Base-by-base conservation (phyloP, 2,329 filamentous ascomycete genomes). In the Fusarium albosuccineum region DNA sequence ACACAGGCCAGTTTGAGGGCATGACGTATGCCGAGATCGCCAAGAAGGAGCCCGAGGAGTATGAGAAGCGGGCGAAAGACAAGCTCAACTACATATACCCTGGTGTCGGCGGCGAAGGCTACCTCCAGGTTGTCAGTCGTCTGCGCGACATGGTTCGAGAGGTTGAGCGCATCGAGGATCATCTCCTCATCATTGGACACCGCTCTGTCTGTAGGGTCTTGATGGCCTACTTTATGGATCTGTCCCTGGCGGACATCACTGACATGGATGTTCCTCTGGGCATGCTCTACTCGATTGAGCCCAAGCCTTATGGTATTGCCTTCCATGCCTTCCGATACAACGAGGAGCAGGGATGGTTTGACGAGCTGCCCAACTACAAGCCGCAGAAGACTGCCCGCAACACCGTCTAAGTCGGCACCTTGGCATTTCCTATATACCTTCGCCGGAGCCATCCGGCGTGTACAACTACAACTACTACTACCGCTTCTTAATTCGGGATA, bases 81-180 rank as follows among this genome's bases (percentile, higher is more conserved):
- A 99, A 99, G 82, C 89, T 99, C 53, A 92, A 93, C 72, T 99
- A 99, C 80, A 94, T 97, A 67, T 98, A 98, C 78, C 96, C 96
- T 2, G 96, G 96, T 5, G 92, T 97, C 16, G 96, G 96, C 26
- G 96, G 96, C 53, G 96, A 99, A 79, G 94, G 95, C 30, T 99
- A 99, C 74, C 87, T 99, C 10, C 95, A 98, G 80, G 92, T 99
- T 72, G 97, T 99, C 81, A 97, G 96, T 78, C 92, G 96, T 50
- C 87, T 98, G 36, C 91, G 94, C 54, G 92, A 97, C 67, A 96
- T 99, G 82, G 97, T 99, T 67, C 91, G 97, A 51, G 96, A 99
- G 82, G 91, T 97, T 63, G 96, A 99, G 83, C 91, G 96, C 63
- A 98, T 97, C 85, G 97, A 93, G 30, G 96, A 99, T 74, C 95